A percentile compares a stretch with the other conserved stretches of the same genome.
phyloP scores from a whole-genome alignment of 228 moss, liverwort and hornwort species.

The Sphagnum fallax region DNA sequence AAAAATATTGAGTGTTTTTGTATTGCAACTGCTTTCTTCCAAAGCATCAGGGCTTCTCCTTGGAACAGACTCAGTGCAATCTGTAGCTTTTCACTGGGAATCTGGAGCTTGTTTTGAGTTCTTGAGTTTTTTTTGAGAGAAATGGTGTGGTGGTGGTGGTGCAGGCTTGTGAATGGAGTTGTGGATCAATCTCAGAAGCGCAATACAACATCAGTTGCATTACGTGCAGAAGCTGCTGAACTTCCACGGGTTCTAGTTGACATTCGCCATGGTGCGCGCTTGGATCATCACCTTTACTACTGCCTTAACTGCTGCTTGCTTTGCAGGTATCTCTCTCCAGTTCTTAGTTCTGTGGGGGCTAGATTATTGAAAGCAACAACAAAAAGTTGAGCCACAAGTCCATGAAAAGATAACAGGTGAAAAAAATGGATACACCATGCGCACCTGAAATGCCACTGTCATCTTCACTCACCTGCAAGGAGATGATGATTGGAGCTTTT shows the following conservation, averaged over 20 bases:
- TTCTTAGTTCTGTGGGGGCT: not conserved
- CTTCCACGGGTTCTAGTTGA: constrained; percentile 88
- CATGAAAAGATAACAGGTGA: not conserved
- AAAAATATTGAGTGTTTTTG: too few species aligned
- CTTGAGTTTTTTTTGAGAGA: too few species aligned
- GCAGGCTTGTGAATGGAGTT: constrained; percentile 95
- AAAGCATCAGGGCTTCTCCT: too few species aligned
- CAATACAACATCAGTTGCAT: constrained; percentile 68
- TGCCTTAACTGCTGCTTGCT: not conserved
- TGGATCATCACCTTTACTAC: not conserved
- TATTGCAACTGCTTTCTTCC: too few species aligned
- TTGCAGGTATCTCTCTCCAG: not conserved
- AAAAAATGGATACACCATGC: not conserved
- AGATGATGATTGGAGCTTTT: not conserved
- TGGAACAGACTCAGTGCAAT: too few species aligned
- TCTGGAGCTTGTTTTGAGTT: too few species aligned
- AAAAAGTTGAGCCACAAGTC: not conserved
- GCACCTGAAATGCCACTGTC: not conserved
- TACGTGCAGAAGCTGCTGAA: constrained; percentile 61
- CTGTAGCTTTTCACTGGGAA: too few species aligned
- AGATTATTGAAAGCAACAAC: not conserved
- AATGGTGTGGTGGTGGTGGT: not conserved
- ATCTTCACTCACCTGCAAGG: not conserved
- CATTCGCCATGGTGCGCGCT: constrained; percentile 78
- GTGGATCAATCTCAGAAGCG: constrained; percentile 82